These are phyloP conservation scores for Paradendryphiella salina DNA, from an alignment of 2,329 filamentous ascomycete species.

Conservation along the genomic window DNA sequence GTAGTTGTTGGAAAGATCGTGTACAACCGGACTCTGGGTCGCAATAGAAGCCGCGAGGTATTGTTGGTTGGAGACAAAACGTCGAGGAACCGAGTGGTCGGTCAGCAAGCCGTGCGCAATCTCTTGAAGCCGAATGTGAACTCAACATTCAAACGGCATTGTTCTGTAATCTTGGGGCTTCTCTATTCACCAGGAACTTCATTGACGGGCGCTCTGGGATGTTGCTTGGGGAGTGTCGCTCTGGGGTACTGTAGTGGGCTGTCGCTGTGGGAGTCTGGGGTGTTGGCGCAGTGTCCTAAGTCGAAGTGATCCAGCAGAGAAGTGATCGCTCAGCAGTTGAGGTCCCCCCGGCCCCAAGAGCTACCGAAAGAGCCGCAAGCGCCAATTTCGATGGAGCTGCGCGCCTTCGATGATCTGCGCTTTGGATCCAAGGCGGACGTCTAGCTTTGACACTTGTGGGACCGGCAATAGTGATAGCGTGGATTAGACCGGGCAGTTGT, in stretches of 20 bases:
- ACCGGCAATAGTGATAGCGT: conserved; percentile 3
- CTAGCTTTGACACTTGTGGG: conserved; percentile 7
- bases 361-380: conserved; percentile 6
- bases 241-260: conserved; percentile 6
- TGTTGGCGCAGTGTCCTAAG: conserved; percentile 1
- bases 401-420: conserved; percentile 9
- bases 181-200: conserved; percentile 1
- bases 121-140: not conserved
- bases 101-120: conserved; percentile 5
- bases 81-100: conserved; percentile 2
- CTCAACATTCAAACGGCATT: conserved; percentile 9
- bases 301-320: conserved; percentile 1
- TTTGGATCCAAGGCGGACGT: conserved; percentile 1
- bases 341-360: conserved; percentile 4
- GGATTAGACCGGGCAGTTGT: conserved; percentile 3
- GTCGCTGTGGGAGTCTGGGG: conserved; percentile 3
- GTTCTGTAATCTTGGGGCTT: conserved; percentile 6
- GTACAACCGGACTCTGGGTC: conserved; percentile 11
- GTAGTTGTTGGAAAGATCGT: not conserved
- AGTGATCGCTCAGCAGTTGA: conserved; percentile 1
- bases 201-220: conserved; percentile 9
- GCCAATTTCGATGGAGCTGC: conserved; percentile 4
- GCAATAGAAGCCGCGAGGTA: conserved; percentile 2
- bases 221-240: conserved; percentile 10
- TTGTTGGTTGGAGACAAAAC: conserved; percentile 2